Evolutionary conservation across 2,329 filamentous ascomycete species (phyloP), one percentile per base, ranked within the genome.

Genomic region (Macrophomina pseudophaseolina): DNA sequence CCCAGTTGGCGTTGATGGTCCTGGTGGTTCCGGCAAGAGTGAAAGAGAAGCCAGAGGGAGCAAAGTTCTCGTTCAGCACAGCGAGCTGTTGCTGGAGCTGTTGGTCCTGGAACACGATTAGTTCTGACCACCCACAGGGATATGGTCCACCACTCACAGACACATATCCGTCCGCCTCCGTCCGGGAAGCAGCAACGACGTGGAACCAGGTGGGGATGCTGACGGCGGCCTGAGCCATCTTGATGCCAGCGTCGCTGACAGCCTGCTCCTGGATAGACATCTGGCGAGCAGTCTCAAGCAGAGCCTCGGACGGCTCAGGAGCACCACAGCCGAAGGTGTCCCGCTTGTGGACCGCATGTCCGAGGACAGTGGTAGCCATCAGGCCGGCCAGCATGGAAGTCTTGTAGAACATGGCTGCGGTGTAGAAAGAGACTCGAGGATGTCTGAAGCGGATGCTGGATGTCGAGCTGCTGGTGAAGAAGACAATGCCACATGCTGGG

Each of bases 151-250:
- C 5, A 30, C 63, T 56, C 49, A 64, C 68, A 65, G 59, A 68
- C 65, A 62, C 65, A 63, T 53, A 69, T 32, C 69, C 68, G 30
- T 69, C 48, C 56, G 67, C 69, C 6, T 68, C 67, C 12, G 66
- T 44, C 35, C 58, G 69, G 8, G 70, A 71, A 7, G 68, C 68
- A n/a, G 73, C 72, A 46, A 78, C 69, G 59, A 78, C 73, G 66
- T 79, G 76, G 69, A 75, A 76, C 65, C 76, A 79, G 52, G 74
- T 74, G 16, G 73, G 67, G 60, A 79, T 51, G 49, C 66, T 69
- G 64, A 75, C 71, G 23, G 68, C 70, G n/a, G 70, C 67, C 30
- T 70, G 64, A 30, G 67, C 64, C 32, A 68, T 59, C 23, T 63
- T 28, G 62, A 44, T 49, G 9, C 65, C 62, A 14, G 58, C 65